phyloP scores from a whole-genome alignment of 768 basidiomycete genomes.

The Boletus sensibilis region DNA sequence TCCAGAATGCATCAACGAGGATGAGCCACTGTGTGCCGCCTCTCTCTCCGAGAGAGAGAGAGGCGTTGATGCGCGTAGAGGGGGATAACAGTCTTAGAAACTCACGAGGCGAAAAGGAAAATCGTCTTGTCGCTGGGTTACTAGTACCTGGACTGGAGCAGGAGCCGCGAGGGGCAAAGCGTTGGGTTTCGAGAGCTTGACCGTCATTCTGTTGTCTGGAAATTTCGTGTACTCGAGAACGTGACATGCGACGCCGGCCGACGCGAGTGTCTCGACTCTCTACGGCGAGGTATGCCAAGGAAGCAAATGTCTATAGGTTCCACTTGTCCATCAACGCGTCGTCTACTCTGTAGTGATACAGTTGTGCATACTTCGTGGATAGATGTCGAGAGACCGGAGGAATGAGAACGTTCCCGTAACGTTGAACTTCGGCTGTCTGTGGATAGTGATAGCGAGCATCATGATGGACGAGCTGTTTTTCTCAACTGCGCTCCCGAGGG shows the following conservation, averaged over 20 bases:
- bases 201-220: conserved; percentile 36
- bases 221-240: conserved; percentile 36
- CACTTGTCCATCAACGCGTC: neutral
- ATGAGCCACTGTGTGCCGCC: too few relatives aligned
- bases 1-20: conserved; percentile 32
- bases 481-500: too few relatives aligned
- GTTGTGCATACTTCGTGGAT: conserved; percentile 12
- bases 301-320: conserved; percentile 43
- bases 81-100: neutral
- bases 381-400: conserved; percentile 32
- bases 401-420: too few relatives aligned
- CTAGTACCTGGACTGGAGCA: conserved; percentile 54
- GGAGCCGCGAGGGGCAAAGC: conserved; percentile 66
- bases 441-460: conserved; percentile 44
- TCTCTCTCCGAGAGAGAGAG: neutral
- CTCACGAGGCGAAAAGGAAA: conserved; percentile 25
- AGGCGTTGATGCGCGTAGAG: neutral
- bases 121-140: conserved; percentile 41
- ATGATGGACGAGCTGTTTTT: too few relatives aligned
- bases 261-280: conserved; percentile 69
- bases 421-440: neutral
- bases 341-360: neutral
- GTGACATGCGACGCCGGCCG: conserved; percentile 49
- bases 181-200: conserved; percentile 66
- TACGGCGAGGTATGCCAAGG: conserved; percentile 57